phyloP scores from a whole-genome alignment of 305 asterid genomes.

The Fraxinus angustifolia region DNA sequence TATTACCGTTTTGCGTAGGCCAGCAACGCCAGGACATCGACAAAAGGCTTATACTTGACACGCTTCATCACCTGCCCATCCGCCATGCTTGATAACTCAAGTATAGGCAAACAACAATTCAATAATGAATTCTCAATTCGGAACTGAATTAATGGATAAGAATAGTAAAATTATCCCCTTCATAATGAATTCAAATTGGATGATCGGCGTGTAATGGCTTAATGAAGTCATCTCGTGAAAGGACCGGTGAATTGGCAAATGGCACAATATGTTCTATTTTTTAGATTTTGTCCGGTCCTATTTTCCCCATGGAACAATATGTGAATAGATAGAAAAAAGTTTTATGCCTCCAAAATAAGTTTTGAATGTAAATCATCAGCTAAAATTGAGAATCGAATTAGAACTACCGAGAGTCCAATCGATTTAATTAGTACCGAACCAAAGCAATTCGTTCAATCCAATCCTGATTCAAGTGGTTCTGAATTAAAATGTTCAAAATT shows the following conservation, averaged over 20 bases:
- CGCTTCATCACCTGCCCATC: slow-evolving; percentile 69
- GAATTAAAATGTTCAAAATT: not conserved
- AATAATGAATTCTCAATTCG: not conserved
- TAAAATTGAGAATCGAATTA: not conserved
- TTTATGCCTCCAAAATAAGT: not conserved
- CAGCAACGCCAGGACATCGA: slow-evolving; percentile 72
- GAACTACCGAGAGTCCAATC: not conserved
- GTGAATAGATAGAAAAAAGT: not conserved
- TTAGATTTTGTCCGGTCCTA: not conserved
- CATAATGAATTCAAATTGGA: not conserved
- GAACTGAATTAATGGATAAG: not conserved
- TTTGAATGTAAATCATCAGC: not conserved
- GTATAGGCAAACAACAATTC: not conserved
- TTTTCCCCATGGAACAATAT: not conserved
- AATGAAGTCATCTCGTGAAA: not conserved
- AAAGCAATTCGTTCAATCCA: not conserved
- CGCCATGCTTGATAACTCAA: slow-evolving; percentile 37
- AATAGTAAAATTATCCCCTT: not conserved
- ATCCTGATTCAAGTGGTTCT: not conserved
- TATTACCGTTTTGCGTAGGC: slow-evolving; percentile 69
- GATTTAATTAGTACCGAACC: not conserved
- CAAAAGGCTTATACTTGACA: slow-evolving; percentile 64
- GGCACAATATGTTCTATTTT: not conserved
- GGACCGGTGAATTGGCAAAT: not conserved
- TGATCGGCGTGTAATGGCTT: not conserved